Percentiles rank a stretch among this genome's conserved stretches.
Conservation (phyloP, 2,329 filamentous ascomycete genomes). For the Whalleya microplaca region DNA sequence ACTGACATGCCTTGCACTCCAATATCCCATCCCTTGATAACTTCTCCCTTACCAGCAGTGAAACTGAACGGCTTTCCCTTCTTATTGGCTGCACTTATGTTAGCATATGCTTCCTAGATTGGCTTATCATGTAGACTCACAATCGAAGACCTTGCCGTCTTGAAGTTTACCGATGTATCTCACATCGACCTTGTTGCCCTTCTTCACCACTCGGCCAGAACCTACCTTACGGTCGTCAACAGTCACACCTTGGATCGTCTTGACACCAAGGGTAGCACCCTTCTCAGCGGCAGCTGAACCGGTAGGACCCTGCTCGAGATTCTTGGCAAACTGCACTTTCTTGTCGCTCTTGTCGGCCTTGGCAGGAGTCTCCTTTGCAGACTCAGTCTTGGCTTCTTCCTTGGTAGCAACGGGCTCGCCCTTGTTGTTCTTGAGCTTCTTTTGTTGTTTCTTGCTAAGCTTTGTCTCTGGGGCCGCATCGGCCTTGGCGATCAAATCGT, state of each 20-base stretch:
- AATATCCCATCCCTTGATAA: constrained; percentile 99
- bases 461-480: constrained; percentile 69
- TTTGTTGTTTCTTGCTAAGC: constrained; percentile 93
- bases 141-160: constrained; percentile 93
- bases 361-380: constrained; percentile 47
- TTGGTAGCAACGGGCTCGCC: constrained; percentile 76
- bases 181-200: constrained; percentile 88
- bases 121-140: constrained; percentile 61
- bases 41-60: constrained; percentile 91
- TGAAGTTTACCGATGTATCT: constrained; percentile 97
- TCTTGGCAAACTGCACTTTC: constrained; percentile 99
- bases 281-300: constrained; percentile 61
- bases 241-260: constrained; percentile 84
- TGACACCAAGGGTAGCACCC: constrained; percentile 67
- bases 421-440: constrained; percentile 99
- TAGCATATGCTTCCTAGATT: constrained; percentile 37
- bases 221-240: constrained; percentile 96
- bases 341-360: constrained; percentile 90
- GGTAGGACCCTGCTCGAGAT: constrained; percentile 95
- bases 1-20: constrained; percentile 90
- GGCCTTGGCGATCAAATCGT: constrained; percentile 82
- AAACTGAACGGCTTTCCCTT: constrained; percentile 97
- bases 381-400: constrained; percentile 61
- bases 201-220: constrained; percentile 82
- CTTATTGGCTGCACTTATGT: constrained; percentile 76